Evolutionary conservation across 352 stramenopile species (phyloP), one percentile per base, ranked within the genome.

Genomic region (Phytophthora pisi): DNA sequence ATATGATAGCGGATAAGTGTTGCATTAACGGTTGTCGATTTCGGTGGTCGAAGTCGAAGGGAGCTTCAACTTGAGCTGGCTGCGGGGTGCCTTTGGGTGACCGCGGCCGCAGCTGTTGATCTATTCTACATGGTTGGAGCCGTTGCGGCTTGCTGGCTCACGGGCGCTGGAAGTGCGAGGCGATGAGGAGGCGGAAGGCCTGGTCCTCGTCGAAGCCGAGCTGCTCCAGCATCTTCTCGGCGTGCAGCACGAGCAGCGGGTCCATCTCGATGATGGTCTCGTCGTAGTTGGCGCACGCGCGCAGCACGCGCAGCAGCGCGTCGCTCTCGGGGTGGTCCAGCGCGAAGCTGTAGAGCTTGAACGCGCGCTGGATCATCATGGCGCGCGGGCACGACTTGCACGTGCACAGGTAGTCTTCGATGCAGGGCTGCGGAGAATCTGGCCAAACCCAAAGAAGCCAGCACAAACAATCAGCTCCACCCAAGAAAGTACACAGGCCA

Each of bases 201-300:
- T 79, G 56, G 59, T 90, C 67, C 67, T 92, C 82, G 56, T 88
- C 70, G 30, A 83, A 64, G 30, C 66, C 30, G 34, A 72, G 66
- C 51, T 85, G 58, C 30, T 77, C 52, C 13, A 91, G 65, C 51
- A 91, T 78, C 57, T 79, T 80, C 49, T 89, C 74, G 24, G 74
- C 81, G 57, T 82, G 73, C 11, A 79, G 55, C 50, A 81, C 68
- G 11, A 91, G 34, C 18, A 81, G 66, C 11, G 71, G 68, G 31
- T 82, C 71, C 45, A 74, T 51, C 64, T 81, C 65, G 50, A 81
- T 20, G 57, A 81, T 73, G 7, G 81, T 89, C 64, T 93, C 86
- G 47, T 93, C 81, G 62, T 91, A 93, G 31, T 86, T 92, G 11
- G 77, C 77, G 24, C 77, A 91, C 0, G 75, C 86, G 13, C 79